Percentiles rank a stretch among this genome's conserved stretches.
These are phyloP conservation scores for Balansia obtecta DNA, from an alignment of 2,329 filamentous ascomycete genomes.

Conservation along the genomic window DNA sequence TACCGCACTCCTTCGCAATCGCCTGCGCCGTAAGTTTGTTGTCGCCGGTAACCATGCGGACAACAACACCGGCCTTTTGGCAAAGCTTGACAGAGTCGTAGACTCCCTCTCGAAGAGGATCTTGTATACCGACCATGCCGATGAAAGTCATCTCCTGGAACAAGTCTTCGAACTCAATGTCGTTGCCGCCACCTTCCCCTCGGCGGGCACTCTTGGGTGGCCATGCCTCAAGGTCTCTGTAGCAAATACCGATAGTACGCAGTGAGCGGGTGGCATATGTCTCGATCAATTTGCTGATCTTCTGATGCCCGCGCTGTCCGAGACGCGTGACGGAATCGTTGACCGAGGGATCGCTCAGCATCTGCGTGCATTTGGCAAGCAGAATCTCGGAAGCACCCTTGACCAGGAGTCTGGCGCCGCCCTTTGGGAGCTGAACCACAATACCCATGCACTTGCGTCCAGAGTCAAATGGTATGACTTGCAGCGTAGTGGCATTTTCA, in stretches of 20 bases:
- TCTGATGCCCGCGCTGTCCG: conserved; percentile 39
- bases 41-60: conserved; percentile 79
- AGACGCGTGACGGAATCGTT: conserved; percentile 31
- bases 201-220: conserved; percentile 53
- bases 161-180: conserved; percentile 53
- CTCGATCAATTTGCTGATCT: conserved; percentile 56
- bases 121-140: conserved; percentile 67
- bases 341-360: conserved; percentile 35
- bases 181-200: conserved; percentile 41
- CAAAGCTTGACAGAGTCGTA: conserved; percentile 59
- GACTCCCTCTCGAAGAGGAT: conserved; percentile 66
- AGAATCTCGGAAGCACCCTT: conserved; percentile 56
- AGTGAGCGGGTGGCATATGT: conserved; percentile 70
- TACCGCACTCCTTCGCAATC: conserved; percentile 69
- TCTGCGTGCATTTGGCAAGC: conserved; percentile 40
- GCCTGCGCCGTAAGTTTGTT: conserved; percentile 69
- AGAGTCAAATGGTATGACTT: conserved; percentile 66
- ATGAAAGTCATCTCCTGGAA: conserved; percentile 57
- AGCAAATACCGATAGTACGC: conserved; percentile 73
- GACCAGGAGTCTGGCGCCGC: conserved; percentile 43
- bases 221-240: conserved; percentile 76
- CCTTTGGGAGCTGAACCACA: conserved; percentile 38
- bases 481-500: conserved; percentile 44
- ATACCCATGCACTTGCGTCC: conserved; percentile 61
- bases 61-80: conserved; percentile 63